Evolutionary conservation across 345 rosid genomes (phyloP), one percentile per base, ranked within the genome.

Genomic region (Kandelia obovata): DNA sequence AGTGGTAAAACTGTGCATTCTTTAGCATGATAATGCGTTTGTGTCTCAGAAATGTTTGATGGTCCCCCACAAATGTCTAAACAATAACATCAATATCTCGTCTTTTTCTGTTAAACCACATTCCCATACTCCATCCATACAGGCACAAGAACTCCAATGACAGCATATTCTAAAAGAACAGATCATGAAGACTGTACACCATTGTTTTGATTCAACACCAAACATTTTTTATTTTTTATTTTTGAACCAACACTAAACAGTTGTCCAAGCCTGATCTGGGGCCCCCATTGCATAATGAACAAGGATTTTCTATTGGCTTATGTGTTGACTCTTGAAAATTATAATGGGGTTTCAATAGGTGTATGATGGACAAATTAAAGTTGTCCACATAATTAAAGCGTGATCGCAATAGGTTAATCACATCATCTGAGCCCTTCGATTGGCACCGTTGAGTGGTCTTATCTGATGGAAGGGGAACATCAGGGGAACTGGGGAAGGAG

Each of bases 371-470:
- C 37, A 15, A 67, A 13, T 28, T 4, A 43, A 43, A 43, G 16
- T 13, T 43, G 49, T 13, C 49, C 19, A 3, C 49, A 43, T 43
- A 13, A 15, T 15, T 15, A 11, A 43, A 0, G 17, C 6, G 57
- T 19, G 11, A 23, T n/a, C 26, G 8, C n/a, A 3, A 21, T 25
- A 2, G 13, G 4, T 56, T 10, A 15, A 10, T 25, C 25, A 56
- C 16, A 27, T 21, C 59, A 61, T 7, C 3, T 23, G 8, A 32
- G 15, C 26, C 31, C 11, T 26, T 23, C 9, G 49, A 61, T 61
- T 27, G 62, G 57, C 7, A 51, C 60, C 52, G 60, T 62, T 32
- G 72, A 55, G 68, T 6, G 34, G 72, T 74, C 77, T 62, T 43
- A 27, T 68, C 77, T 6, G 62, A 57, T 32, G 55, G 61, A 60